phyloP scores from a whole-genome alignment of 2,329 filamentous ascomycete species.

The Pestalotiopsis sp. region DNA sequence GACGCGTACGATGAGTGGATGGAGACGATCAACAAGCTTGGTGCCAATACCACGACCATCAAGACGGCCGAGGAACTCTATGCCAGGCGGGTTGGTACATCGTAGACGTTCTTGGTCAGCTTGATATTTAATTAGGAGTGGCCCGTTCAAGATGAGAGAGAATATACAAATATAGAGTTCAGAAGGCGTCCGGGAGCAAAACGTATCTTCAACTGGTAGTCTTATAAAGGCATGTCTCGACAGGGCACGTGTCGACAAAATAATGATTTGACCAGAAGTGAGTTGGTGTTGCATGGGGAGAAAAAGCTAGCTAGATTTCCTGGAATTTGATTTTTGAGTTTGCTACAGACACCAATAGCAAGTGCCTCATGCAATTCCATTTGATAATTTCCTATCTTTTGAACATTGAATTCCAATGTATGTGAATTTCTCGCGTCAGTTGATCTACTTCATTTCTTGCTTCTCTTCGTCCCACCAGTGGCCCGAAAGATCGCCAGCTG shows the following conservation, averaged over 20 bases:
- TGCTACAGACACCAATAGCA: too few relatives aligned
- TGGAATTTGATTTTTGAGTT: too few relatives aligned
- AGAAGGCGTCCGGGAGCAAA: background rate
- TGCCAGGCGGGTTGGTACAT: conserved; percentile 28
- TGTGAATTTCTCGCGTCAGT: background rate
- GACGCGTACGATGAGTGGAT: conserved; percentile 90
- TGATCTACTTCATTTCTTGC: conserved; percentile 27
- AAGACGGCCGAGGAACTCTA: conserved; percentile 77
- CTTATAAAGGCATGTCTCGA: background rate
- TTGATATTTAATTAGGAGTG: background rate
- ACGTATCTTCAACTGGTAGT: background rate
- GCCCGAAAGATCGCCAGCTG: conserved; percentile 42
- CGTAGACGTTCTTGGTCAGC: background rate
- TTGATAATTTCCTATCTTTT: background rate
- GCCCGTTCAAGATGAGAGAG: background rate
- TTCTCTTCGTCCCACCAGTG: conserved; percentile 34
- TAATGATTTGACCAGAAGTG: too few relatives aligned
- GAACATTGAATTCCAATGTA: background rate
- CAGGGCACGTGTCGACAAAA: too few relatives aligned
- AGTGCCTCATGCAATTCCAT: background rate
- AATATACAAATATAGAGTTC: background rate
- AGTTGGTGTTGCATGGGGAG: too few relatives aligned
- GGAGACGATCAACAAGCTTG: conserved; percentile 94
- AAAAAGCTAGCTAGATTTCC: too few relatives aligned
- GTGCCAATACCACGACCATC: conserved; percentile 88